Evolutionary conservation across 139 green algal species (phyloP).

Genomic region (Trebouxia sp.): DNA sequence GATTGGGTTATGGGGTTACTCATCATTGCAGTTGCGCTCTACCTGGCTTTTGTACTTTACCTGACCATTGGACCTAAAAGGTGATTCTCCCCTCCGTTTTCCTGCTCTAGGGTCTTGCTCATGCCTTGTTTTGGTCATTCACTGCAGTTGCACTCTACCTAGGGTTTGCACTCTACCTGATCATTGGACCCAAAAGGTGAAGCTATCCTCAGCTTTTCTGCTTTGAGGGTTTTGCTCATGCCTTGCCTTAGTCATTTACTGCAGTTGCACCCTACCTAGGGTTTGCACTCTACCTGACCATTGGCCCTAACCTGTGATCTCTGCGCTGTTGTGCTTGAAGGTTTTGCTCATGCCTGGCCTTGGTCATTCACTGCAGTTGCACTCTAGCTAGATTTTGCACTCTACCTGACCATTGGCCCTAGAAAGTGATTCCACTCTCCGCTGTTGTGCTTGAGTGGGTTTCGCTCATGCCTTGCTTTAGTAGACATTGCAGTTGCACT

Average conservation of each 20-base stretch:
- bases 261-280: conserved; percentile 32
- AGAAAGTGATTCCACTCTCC: neutral
- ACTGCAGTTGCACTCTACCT: conserved; percentile 35
- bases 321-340: too few species aligned
- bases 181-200: conserved; percentile 36
- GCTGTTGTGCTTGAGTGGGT: too few species aligned
- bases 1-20: conserved; percentile 26
- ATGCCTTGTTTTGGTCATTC: too few species aligned
- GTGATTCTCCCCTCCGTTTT: neutral
- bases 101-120: too few species aligned
- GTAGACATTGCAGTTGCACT: neutral
- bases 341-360: too few species aligned
- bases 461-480: too few species aligned
- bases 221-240: too few species aligned
- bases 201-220: neutral
- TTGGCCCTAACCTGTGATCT: conserved; percentile 34
- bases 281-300: conserved; percentile 44
- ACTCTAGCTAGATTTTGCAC: conserved; percentile 43
- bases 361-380: neutral
- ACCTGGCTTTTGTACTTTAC: conserved; percentile 46
- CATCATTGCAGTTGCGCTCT: conserved; percentile 10
- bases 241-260: neutral
- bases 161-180: conserved; percentile 42
- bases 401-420: conserved; percentile 46
- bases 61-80: conserved; percentile 40